Base-by-base conservation (phyloP, 192 early-diverging fungal genomes). In the Mortierella hygrophila region DNA sequence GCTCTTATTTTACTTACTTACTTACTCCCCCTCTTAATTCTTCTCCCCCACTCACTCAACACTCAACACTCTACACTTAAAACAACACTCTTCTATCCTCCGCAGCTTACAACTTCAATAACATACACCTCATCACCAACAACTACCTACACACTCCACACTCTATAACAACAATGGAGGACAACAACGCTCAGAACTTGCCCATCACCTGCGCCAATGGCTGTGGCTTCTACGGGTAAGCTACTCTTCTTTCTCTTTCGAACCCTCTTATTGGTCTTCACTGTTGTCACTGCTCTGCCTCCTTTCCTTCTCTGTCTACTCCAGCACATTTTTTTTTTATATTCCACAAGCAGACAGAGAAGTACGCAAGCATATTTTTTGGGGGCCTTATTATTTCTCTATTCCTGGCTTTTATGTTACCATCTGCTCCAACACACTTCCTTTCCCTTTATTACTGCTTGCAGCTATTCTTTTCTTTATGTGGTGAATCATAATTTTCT, bases 211-310 rank as follows among this genome's bases (percentile, higher is more conserved):
- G 95, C 87, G 88, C 90, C 72, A 93, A 92, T 82, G 93, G 93
- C 80, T 96, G 95, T 78, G 93, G 93, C 10, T 96, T 96, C 82
- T 96, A 95, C 75, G 94, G 92, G 90, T 90, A 88, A 80, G 89
- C 32, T 55, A 37, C 5, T 20, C 32, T 42, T 26, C 41, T 3
- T 46, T n/a, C 10, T 32, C 38, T n/a, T 70, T 15, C 13, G 0
- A 0, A 8, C 20, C 18, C 13, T 44, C 15, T 52, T 52, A 20
- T 52, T 52, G 16, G 20, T 75, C 4, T n/a, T 68, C 35, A 72
- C 49, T 37, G 29, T 65, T 9, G 1, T 47, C 63, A 57, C 37
- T 55, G 4, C 44, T 29, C 29, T 72, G 13, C 41, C 20, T 21
- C 52, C 73, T 29, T 7, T 3, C 41, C 44, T 21, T 11, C 52